These are phyloP conservation scores for Lablab purpureus DNA, from an alignment of 306 rosid species.

Conservation along the genomic window DNA sequence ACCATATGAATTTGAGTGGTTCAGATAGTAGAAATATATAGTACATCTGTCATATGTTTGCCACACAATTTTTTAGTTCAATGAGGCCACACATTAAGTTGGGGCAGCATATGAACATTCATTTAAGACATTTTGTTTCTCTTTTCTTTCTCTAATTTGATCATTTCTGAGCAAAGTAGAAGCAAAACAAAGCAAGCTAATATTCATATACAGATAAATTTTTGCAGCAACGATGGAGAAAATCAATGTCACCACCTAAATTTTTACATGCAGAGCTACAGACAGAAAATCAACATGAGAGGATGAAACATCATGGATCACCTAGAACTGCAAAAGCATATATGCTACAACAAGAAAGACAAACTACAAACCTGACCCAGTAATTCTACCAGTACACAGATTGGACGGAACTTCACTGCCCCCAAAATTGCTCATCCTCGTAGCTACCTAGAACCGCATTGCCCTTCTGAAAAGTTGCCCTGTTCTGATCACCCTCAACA, in stretches of 20 bases:
- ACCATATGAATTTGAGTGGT: background rate
- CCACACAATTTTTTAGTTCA: slow-evolving; percentile 12
- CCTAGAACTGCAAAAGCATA: slow-evolving; percentile 55
- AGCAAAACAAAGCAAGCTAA: slow-evolving; percentile 44
- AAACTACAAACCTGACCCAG: slow-evolving; percentile 72
- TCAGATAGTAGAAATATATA: slow-evolving; percentile 15
- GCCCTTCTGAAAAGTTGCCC: slow-evolving; percentile 62
- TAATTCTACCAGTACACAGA: slow-evolving; percentile 56
- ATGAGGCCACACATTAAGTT: slow-evolving; percentile 7
- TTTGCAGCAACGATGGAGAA: slow-evolving; percentile 55
- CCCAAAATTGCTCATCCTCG: slow-evolving; percentile 78
- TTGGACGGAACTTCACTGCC: slow-evolving; percentile 67
- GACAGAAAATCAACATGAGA: slow-evolving; percentile 56
- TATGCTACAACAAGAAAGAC: slow-evolving; percentile 60
- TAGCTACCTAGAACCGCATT: slow-evolving; percentile 62
- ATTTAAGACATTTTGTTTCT: background rate
- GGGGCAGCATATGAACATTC: slow-evolving; percentile 2
- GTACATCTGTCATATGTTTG: background rate
- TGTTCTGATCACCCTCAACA: slow-evolving; percentile 47
- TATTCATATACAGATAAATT: slow-evolving; percentile 61
- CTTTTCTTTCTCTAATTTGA: slow-evolving; percentile 18
- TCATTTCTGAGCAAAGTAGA: slow-evolving; percentile 32
- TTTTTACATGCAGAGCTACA: slow-evolving; percentile 59
- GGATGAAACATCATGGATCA: slow-evolving; percentile 55
- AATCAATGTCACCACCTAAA: slow-evolving; percentile 54